Base-by-base conservation (phyloP, 2,329 filamentous ascomycete species). In the Aspergillus ibericus region DNA sequence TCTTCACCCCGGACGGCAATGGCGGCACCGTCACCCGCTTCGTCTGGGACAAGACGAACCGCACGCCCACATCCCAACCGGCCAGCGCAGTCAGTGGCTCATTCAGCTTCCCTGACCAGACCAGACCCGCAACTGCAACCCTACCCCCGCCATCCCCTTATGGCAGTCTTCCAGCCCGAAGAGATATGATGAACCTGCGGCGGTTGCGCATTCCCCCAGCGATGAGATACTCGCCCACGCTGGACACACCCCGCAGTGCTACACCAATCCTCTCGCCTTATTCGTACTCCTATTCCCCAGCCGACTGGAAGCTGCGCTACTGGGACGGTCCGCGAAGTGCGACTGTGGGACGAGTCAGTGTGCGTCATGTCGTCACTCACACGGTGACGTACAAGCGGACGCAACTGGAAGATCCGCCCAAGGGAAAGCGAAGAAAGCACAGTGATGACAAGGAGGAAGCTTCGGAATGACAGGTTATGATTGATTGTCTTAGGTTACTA, bases 311-410 rank as follows among this genome's bases (percentile, higher is more conserved):
- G 59, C 78, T 86, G 5, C 78, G 85, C 53, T 87, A 86, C 67
- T 82, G 85, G 59, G 88, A 89, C 55, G 75, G 78, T 54, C 77
- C 83, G n/a, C 80, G 84, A 40, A 83, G 82, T 64, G 86, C 87
- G 32, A 87, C 60, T 13, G 56, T 51, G 67, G 81, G 88, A 57
- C 85, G 88, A 60, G 83, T 88, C 55, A 87, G 83, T 70, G 92
- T 97, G 59, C 83, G 91, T 55, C 92, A 97, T 75, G 92, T 97
- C 4, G 90, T 97, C 54, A 97, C 93, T n/a, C 85, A 92, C 66
- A 97, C 92, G 15, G 91, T 96, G 59, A 96, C 91, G 40, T 96
- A 96, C 77, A 96, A 91, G 68, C 78, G 81, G 54, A 73, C 89
- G 72, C 83, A 71, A 61, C 91, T 98, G 79, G 90, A 92, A 65